Evolutionary conservation across 2,329 filamentous ascomycete genomes (phyloP), one percentile per base, ranked within the genome.

Genomic region (Fusarium penzigii): DNA sequence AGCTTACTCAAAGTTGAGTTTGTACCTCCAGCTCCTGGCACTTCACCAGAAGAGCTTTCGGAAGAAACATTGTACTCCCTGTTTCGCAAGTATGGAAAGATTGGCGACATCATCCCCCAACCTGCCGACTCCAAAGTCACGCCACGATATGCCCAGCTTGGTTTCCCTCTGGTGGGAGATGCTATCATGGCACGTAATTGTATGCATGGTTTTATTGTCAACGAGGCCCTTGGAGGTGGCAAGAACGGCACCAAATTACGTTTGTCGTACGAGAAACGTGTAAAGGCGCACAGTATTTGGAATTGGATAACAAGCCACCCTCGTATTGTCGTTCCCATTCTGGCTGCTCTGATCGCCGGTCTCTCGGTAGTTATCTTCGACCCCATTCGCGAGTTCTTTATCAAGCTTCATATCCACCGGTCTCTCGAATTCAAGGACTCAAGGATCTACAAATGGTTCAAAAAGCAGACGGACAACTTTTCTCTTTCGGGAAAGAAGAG

Each of bases 181-280:
- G 88, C 92, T 7, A 88, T 95, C 49, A 91, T 94, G 84, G 92
- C 92, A 0, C 87, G 90, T 62, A 96, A 96, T 64, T 97, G 93
- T 65, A 80, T 97, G 74, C 94, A 99, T 69, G 92, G 93, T 0
- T 89, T 89, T 54, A 77, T 86, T 3, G 83, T 96, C 1, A 70
- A 78, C 0, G 87, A 91, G 62, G 77, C 83, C 20, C 74, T 81
- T 39, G 90, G 89, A 5, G 90, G 90, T 41, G 91, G 90, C 5
- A 88, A 88, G 62, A 75, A 76, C 20, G 89, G 90, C 2, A 96
- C 92, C 0, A 78, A 85, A 9, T 77, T 99, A 52, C 86, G 91
- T 39, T 78, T 97, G 46, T 90, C 88, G 2, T 97, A 96, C 63
- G 89, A 96, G 68, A 83, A 86, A 59, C 88, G 86, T 56, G 82